These are phyloP conservation scores for Curvularia spicifera DNA, from an alignment of 2,329 filamentous ascomycete species.

Conservation along the genomic window DNA sequence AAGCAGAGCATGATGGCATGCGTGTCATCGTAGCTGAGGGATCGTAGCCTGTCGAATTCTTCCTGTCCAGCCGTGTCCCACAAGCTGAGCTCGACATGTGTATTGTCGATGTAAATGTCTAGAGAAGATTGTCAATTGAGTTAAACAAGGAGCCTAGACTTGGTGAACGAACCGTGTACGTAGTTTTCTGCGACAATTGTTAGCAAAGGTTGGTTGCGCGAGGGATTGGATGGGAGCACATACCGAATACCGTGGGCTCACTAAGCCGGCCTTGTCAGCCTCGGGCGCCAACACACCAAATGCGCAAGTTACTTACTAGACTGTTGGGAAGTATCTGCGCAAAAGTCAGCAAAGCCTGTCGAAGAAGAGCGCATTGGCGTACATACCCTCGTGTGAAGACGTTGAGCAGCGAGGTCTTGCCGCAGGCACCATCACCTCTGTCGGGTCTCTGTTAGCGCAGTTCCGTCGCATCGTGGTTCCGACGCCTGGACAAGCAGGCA, in stretches of 20 bases:
- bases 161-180: constrained; percentile 76
- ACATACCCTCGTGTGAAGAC: constrained; percentile 96
- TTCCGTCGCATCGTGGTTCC: constrained; percentile 26
- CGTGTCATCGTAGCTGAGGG: constrained; percentile 96
- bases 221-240: constrained; percentile 22
- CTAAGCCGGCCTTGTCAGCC: constrained; percentile 48
- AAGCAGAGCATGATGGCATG: constrained; percentile 99
- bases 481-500: constrained; percentile 16
- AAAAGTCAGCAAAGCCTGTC: constrained; percentile 23
- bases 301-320: constrained; percentile 69
- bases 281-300: constrained; percentile 13
- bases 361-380: constrained; percentile 22
- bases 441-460: constrained; percentile 30
- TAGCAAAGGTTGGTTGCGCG: constrained; percentile 23
- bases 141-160: background rate
- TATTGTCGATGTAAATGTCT: constrained; percentile 98
- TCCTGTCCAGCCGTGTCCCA: constrained; percentile 99
- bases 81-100: constrained; percentile 94
- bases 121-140: constrained; percentile 20
- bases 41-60: constrained; percentile 96
- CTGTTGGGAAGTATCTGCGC: constrained; percentile 88
- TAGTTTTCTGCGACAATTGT: constrained; percentile 75
- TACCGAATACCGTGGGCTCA: constrained; percentile 91
- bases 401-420: constrained; percentile 95
- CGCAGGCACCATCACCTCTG: constrained; percentile 93